Evolutionary conservation across 306 rosid genomes (phyloP).

Genomic region (Quercus bicolor): DNA sequence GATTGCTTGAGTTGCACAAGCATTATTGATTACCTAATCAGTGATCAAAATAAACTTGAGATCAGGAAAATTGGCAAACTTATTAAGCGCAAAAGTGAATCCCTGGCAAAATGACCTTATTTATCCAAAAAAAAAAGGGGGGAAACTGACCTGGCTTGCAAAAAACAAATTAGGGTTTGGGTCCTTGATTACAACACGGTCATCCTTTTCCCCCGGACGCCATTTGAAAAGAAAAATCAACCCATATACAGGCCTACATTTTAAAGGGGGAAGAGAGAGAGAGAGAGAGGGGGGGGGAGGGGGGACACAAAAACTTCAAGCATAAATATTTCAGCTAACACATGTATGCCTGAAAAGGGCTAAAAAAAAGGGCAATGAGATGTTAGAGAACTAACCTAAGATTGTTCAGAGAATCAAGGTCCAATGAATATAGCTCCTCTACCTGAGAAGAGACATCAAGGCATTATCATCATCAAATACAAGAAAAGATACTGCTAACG

Average conservation of each 20-base stretch:
- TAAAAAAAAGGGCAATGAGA: constrained; percentile 16
- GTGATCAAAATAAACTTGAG: background rate
- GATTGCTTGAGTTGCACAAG: constrained; percentile 99
- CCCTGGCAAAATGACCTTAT: background rate
- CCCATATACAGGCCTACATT: constrained; percentile 88
- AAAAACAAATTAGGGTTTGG: constrained; percentile 93
- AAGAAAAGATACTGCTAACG: background rate
- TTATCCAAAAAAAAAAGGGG: too few species aligned
- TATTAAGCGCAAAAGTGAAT: background rate
- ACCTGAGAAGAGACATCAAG: constrained; percentile 55
- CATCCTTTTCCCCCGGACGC: constrained; percentile 97
- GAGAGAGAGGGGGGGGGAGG: background rate
- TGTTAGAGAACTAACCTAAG: constrained; percentile 48
- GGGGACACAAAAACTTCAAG: constrained; percentile 5
- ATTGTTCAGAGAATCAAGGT: constrained; percentile 70
- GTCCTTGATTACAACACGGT: constrained; percentile 82
- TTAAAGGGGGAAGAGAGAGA: background rate
- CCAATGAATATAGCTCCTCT: constrained; percentile 87
- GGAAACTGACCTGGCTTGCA: constrained; percentile 82
- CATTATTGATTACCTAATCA: constrained; percentile 85
- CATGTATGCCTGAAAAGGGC: background rate
- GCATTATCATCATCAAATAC: constrained; percentile 17
- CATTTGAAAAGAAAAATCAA: constrained; percentile 98
- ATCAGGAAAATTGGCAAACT: constrained; percentile 13
- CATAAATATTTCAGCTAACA: constrained; percentile 10